These are phyloP conservation scores for Oryza officinalis DNA, from an alignment of 176 grass and related monocot species.

Conservation along the genomic window DNA sequence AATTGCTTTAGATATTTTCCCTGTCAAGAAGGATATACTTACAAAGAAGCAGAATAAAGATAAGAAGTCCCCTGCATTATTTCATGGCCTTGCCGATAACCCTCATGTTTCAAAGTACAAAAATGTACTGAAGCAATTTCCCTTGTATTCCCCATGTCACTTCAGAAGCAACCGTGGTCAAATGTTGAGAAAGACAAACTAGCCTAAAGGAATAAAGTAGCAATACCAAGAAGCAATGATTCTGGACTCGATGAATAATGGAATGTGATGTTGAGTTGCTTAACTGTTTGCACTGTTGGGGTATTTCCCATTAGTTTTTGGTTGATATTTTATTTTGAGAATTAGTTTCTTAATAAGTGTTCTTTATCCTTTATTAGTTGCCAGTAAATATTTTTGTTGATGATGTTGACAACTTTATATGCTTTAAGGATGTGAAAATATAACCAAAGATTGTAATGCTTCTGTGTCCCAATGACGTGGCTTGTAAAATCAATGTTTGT, in stretches of 20 bases:
- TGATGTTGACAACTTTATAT: not conserved
- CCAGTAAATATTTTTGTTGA: not conserved
- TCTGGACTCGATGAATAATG: slow-evolving; percentile 68
- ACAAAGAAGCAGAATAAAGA: slow-evolving; percentile 43
- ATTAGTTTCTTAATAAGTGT: not conserved
- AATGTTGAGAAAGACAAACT: slow-evolving; percentile 76
- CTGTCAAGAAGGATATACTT: not conserved
- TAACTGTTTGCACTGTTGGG: not conserved
- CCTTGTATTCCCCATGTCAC: slow-evolving; percentile 55
- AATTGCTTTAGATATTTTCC: not conserved
- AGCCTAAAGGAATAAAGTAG: slow-evolving; percentile 83
- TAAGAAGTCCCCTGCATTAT: slow-evolving; percentile 59
- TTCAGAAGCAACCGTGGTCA: slow-evolving; percentile 72
- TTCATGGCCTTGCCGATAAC: slow-evolving; percentile 70
- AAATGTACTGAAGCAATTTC: slow-evolving; percentile 50
- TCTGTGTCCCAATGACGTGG: not conserved
- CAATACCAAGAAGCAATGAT: slow-evolving; percentile 91
- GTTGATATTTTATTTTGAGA: not conserved
- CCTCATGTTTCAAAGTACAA: slow-evolving; percentile 65
- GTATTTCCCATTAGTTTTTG: slow-evolving; percentile 6
- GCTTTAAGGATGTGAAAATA: slow-evolving; percentile 10
- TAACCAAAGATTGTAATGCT: slow-evolving; percentile 19
- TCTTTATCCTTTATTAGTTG: not conserved
- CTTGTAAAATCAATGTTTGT: not conserved
- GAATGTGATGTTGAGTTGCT: slow-evolving; percentile 47